Evolutionary conservation across 2,329 filamentous ascomycete genomes (phyloP), one percentile per base, ranked within the genome.

Genomic region (Penicillium sp.): DNA sequence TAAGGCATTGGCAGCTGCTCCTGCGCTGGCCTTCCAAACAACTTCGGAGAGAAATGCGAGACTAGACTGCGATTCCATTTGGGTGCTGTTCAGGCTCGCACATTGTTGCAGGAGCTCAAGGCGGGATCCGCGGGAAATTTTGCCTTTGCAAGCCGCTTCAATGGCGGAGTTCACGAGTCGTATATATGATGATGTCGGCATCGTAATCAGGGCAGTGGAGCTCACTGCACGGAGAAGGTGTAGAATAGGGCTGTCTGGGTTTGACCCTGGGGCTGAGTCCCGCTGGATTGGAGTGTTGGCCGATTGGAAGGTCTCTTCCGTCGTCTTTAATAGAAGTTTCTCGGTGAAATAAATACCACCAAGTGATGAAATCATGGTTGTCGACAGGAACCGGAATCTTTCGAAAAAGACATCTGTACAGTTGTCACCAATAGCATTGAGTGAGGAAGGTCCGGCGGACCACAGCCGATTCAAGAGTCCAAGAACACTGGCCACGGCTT

Each of bases 401-500:
- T 76, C 71, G 21, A 78, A 76, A 68, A 79, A 80, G 5, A 54
- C 46, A 26, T 74, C 71, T 24, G 66, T 52, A 9, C 51, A 60
- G n/a, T 56, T 30, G 13, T 66, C 58, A 9, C 58, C 43, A 52
- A 55, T 42, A 24, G 65, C 65, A 55, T 72, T 71, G 23, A 75
- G 61, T 3, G 68, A 70, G 10, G 65, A 59, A 3, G 77, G 78
- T 2, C 83, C 84, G 10, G 65, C 68, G 15, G 77, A 77, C 90
- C 91, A 96, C 2, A 92, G 70, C 21, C 81, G 83, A 42, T 84
- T 82, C 6, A 96, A 74, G 18, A 91, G 72, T 34, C 84, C 84
- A 43, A 93, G 80, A 18, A 91, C 79, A 34, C 84, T 80, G 18
- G 89, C 87, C 55, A 96, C 81, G 52, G 92, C 93, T 54, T 85